Evolutionary conservation across 352 stramenopile genomes (phyloP).

Genomic region (Pythium grandisporangium): DNA sequence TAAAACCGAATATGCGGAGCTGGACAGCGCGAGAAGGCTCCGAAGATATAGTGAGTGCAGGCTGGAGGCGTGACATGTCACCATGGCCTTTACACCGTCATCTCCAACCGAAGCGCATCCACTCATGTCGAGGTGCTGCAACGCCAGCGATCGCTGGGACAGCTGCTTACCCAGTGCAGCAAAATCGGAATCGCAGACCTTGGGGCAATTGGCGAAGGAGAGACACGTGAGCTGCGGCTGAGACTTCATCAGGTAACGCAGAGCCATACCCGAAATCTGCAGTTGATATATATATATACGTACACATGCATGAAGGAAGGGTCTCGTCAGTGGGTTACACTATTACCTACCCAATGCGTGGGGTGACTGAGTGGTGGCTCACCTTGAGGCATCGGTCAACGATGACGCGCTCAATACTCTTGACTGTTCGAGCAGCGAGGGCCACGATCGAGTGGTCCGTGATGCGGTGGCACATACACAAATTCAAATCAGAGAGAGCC

Average conservation of each 20-base stretch:
- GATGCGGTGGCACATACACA: slow-evolving; percentile 74
- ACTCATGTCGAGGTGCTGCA: slow-evolving; percentile 29
- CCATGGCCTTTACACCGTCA: slow-evolving; percentile 23
- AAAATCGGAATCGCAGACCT: slow-evolving; percentile 40
- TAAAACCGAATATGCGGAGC: slow-evolving; percentile 53
- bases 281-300: too few species aligned
- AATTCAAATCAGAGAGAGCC: slow-evolving; percentile 43
- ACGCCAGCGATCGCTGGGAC: background rate
- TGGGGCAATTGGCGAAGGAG: slow-evolving; percentile 61
- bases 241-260: slow-evolving; percentile 44
- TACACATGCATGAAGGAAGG: background rate
- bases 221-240: slow-evolving; percentile 34
- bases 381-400: slow-evolving; percentile 66
- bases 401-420: slow-evolving; percentile 25
- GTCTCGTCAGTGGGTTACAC: background rate
- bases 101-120: slow-evolving; percentile 44
- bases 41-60: slow-evolving; percentile 51
- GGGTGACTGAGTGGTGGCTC: too few species aligned
- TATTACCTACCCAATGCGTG: too few species aligned
- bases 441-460: slow-evolving; percentile 57
- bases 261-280: slow-evolving; percentile 48
- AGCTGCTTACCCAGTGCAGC: slow-evolving; percentile 1
- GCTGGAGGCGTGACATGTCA: slow-evolving; percentile 36
- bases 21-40: slow-evolving; percentile 41
- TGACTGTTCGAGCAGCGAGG: slow-evolving; percentile 25